Evolutionary conservation across 352 stramenopile genomes (phyloP).

Genomic region (Globisporangium nunn): DNA sequence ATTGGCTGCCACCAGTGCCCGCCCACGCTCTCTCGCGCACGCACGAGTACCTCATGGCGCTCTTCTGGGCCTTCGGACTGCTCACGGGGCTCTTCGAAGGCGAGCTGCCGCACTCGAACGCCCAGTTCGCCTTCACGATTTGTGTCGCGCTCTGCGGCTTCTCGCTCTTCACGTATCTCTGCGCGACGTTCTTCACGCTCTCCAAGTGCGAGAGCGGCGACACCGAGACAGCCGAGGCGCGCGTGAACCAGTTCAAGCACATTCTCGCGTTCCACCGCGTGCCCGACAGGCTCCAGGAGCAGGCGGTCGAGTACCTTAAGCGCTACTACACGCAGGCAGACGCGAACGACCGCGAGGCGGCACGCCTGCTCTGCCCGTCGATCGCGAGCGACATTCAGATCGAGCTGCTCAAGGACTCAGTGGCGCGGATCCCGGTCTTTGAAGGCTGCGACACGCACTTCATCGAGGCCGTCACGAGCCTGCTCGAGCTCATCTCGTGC

Average conservation of each 20-base stretch:
- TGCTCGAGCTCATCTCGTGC: slow-evolving; percentile 50
- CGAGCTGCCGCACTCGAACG: slow-evolving; percentile 38
- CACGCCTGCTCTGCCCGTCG: slow-evolving; percentile 54
- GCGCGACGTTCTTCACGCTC: slow-evolving; percentile 66
- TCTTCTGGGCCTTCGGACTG: slow-evolving; percentile 65
- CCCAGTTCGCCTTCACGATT: slow-evolving; percentile 60
- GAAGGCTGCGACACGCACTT: slow-evolving; percentile 49
- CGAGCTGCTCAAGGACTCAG: slow-evolving; percentile 42
- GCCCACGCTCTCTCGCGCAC: slow-evolving; percentile 5
- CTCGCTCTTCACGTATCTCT: slow-evolving; percentile 61
- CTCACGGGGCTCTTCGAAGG: slow-evolving; percentile 53
- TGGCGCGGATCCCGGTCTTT: slow-evolving; percentile 55
- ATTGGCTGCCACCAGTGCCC: slow-evolving; percentile 35
- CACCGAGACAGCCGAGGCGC: slow-evolving; percentile 44
- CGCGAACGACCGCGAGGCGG: slow-evolving; percentile 51
- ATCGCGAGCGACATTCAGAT: slow-evolving; percentile 68
- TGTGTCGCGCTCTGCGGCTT: slow-evolving; percentile 49
- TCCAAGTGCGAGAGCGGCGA: slow-evolving; percentile 63
- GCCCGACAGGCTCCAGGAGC: slow-evolving; percentile 31
- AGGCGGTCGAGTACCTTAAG: slow-evolving; percentile 63
- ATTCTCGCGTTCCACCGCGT: slow-evolving; percentile 60
- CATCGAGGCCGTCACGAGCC: slow-evolving; percentile 40
- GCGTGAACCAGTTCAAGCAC: slow-evolving; percentile 63
- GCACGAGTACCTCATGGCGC: slow-evolving; percentile 41
- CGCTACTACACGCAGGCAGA: slow-evolving; percentile 57